Percentiles rank a stretch among this genome's conserved stretches.
Conservation (phyloP, 768 basidiomycete species). For the Suillus luteus region DNA sequence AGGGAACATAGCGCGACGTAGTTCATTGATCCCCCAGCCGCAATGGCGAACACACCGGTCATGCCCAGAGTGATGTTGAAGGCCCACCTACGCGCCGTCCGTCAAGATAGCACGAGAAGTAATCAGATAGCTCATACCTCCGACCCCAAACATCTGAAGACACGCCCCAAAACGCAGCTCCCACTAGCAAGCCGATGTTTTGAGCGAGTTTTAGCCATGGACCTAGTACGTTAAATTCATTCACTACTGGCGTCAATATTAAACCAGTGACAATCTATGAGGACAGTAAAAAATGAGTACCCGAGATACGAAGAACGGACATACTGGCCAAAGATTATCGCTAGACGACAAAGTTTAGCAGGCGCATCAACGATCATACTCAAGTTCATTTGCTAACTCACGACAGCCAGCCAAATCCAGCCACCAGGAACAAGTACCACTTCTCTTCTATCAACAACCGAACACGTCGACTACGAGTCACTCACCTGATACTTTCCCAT, state of each 20-base stretch:
- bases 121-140: slow-evolving; percentile 37
- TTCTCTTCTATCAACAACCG: slow-evolving; percentile 25
- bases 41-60: slow-evolving; percentile 63
- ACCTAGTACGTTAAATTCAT: slow-evolving; percentile 63
- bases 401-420: slow-evolving; percentile 80
- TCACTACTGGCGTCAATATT: slow-evolving; percentile 61
- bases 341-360: slow-evolving; percentile 31
- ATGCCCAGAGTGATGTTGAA: slow-evolving; percentile 75
- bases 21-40: slow-evolving; percentile 61
- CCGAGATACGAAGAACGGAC: slow-evolving; percentile 21
- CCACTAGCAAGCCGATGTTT: slow-evolving; percentile 70
- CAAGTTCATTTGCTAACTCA: slow-evolving; percentile 37
- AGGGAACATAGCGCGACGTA: slow-evolving; percentile 52
- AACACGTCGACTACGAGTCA: slow-evolving; percentile 4
- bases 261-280: slow-evolving; percentile 62
- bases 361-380: not conserved
- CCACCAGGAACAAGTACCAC: slow-evolving; percentile 65
- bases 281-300: not conserved
- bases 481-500: slow-evolving; percentile 70
- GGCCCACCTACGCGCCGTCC: slow-evolving; percentile 45
- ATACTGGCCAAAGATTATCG: slow-evolving; percentile 74
- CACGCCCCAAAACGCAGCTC: slow-evolving; percentile 69
- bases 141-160: slow-evolving; percentile 74
- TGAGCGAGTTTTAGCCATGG: slow-evolving; percentile 70
- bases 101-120: slow-evolving; percentile 14